Evolutionary conservation across 768 basidiomycete genomes (phyloP), one percentile per base, ranked within the genome.

Genomic region (Mycena filopes): DNA sequence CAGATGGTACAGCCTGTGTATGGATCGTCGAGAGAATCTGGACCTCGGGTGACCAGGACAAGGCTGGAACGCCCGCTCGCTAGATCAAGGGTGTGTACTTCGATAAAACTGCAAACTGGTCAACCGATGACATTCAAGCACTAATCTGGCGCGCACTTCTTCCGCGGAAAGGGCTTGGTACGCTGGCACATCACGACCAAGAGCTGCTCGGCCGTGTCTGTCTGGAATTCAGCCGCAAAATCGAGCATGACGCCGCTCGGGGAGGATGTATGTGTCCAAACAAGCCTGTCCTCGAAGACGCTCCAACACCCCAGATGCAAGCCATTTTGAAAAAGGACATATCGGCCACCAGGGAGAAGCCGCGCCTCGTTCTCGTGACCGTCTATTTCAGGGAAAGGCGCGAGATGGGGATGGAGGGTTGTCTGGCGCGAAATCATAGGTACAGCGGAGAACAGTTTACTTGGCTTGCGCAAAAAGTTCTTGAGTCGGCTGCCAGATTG

Each of bases 301-400:
- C 13, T 56, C 51, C 46, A 67, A 20, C 60, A 62, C 16, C 58
- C 54, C 36, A 67, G 60, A 3, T 25, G 20, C 13, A 33, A 33
- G n/a, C 26, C 10, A 13, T 53, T 67, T 5, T 28, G 9, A 49
- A 67, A 67, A 3, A 67, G 49, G 10, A 67, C 55, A 23, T 56
- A 63, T 36, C 41, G 7, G 1, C 60, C 66, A 21, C 47, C 53
- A 1, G 54, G 60, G 12, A 67, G 43, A 12, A 67, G 55, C 26
- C 33, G 42, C 16, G 60, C 20, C 3, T 51, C 25, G 41, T 55
- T 61, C 7, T 51, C 23, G 53, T 46, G 50, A 38, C 16, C n/a
- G 16, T 40, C 16, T 2, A 54, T 38, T 5, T 43, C 49, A 33
- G 42, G 42, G 13, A 25, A 46, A 12, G 23, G 15, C 8, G 16